phyloP scores from a whole-genome alignment of 805 yeast species.

The Metschnikowia picachoensis region DNA sequence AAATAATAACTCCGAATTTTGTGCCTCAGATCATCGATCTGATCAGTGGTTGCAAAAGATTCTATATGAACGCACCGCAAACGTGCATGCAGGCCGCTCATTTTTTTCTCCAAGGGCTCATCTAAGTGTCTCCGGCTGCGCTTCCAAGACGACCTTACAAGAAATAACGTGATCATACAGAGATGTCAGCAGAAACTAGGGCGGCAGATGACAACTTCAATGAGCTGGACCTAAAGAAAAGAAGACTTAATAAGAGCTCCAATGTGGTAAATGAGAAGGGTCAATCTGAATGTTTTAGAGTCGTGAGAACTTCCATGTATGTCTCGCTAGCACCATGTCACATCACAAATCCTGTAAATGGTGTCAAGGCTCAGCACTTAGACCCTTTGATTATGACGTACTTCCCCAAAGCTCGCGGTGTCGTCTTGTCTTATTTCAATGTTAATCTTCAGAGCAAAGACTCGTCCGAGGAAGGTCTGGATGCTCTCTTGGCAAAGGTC shows the following conservation, averaged over 20 bases:
- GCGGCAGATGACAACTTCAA: not conserved
- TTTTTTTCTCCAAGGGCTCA: constrained; percentile 14
- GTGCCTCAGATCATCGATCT: too few relatives aligned
- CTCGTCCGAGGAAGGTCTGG: constrained; percentile 31
- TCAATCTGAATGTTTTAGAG: constrained; percentile 65
- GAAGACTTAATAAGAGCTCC: constrained; percentile 23
- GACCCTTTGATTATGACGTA: constrained; percentile 88
- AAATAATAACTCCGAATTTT: too few relatives aligned
- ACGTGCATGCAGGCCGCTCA: constrained; percentile 11
- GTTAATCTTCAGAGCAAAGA: constrained; percentile 29
- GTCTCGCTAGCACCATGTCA: constrained; percentile 87
- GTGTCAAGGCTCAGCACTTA: constrained; percentile 81
- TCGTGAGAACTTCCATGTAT: constrained; percentile 58
- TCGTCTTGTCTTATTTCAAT: constrained; percentile 75
- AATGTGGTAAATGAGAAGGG: constrained; percentile 43
- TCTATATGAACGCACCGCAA: not conserved
- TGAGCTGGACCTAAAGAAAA: constrained; percentile 4
- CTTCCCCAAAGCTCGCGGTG: constrained; percentile 69
- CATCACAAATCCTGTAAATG: constrained; percentile 63
- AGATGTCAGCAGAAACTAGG: constrained; percentile 13
- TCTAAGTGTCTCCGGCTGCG: constrained; percentile 8
- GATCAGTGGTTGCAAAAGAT: too few relatives aligned
- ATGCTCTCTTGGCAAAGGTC: constrained; percentile 57
- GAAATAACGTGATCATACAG: not conserved
- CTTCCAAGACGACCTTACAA: not conserved